Evolutionary conservation across 2,329 filamentous ascomycete species (phyloP), one percentile per base, ranked within the genome.

Genomic region (Cordyceps cicadae): DNA sequence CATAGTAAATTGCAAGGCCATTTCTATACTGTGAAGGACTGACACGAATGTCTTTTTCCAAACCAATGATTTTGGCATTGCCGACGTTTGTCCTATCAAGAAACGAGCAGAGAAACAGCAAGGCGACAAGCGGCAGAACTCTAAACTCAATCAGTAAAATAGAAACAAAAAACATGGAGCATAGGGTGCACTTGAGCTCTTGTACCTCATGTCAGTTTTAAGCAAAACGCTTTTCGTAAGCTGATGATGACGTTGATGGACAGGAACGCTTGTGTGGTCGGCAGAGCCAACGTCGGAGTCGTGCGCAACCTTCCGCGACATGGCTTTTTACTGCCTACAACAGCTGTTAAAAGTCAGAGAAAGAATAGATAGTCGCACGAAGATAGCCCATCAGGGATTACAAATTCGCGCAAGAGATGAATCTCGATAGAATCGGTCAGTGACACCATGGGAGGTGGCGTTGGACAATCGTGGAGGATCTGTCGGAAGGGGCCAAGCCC

Each of bases 51-150:
- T 86, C 82, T 1, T 74, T 65, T 65, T 87, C 82, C 15, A 90
- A 76, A 0, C 83, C 81, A 56, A 87, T 78, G 9, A 89, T 83
- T 63, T 84, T 84, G 26, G 86, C 87, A 67, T 89, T 89, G 43
- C 87, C 87, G 43, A 89, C 84, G 68, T 89, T 90, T n/a, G 86
- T 88, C 48, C 87, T 80, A 70, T 89, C 87, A 54, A 82, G 75
- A 63, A 81, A 81, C 1, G 85, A 87, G 72, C 83, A 87, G 11
- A 88, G 76, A 65, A 87, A 87, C 1, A 89, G 74, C 0, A 88
- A 67, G 0, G 84, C 80, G n/a, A 89, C 77, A 7, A 86, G 72
- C 0, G 86, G 85, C 7, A 88, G 74, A 29, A 88, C 81, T 54
- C 83, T 87, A 60, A 5, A 43, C 15, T 37, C 14, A n/a, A n/a